Evolutionary conservation across 345 rosid species (phyloP).

Genomic region (Anacardium occidentale): DNA sequence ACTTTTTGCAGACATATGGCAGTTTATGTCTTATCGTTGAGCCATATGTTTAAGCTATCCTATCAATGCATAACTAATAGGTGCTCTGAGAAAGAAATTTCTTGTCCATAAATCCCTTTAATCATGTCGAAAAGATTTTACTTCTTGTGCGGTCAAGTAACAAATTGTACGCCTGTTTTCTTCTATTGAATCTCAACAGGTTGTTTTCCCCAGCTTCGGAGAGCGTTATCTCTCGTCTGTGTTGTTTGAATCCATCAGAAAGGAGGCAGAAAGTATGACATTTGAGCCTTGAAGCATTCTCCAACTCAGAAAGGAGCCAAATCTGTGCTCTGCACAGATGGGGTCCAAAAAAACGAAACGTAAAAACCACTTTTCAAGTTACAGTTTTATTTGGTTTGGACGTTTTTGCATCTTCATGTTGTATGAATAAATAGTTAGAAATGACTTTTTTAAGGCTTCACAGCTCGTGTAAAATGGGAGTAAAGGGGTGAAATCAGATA

Average conservation of each 20-base stretch:
- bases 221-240: conserved; percentile 41
- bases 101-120: neutral
- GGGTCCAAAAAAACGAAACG: conserved; percentile 22
- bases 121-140: neutral
- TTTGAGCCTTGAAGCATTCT: conserved; percentile 20
- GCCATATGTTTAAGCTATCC: neutral
- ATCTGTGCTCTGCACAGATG: conserved; percentile 21
- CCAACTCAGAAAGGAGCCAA: neutral
- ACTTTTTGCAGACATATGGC: neutral
- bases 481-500: too few species aligned
- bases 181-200: conserved; percentile 27
- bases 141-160: neutral
- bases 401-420: neutral
- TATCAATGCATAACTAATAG: neutral
- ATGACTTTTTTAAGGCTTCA: neutral
- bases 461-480: neutral
- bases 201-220: conserved; percentile 49
- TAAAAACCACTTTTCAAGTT: neutral
- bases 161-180: neutral
- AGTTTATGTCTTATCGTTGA: neutral
- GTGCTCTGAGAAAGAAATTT: neutral
- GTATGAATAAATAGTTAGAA: neutral
- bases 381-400: neutral
- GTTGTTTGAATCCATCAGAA: conserved; percentile 35
- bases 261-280: conserved; percentile 33